phyloP scores from a whole-genome alignment of 495 filamentous ascomycete species.

The Coniosporium apollinis region DNA sequence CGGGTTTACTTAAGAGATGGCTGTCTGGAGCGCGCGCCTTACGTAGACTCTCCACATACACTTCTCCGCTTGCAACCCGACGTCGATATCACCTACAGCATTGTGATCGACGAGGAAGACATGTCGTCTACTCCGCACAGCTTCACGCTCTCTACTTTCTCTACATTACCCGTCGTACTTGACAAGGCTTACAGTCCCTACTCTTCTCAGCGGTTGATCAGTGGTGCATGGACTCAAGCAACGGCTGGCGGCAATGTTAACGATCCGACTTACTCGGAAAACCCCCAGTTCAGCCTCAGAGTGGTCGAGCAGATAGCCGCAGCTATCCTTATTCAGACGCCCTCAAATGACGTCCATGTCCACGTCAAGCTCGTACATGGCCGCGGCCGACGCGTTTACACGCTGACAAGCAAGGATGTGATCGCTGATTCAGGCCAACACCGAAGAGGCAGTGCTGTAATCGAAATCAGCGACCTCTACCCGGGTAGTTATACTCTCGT shows the following conservation, averaged over 20 bases:
- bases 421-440: constrained; percentile 71
- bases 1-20: constrained; percentile 55
- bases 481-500: constrained; percentile 72
- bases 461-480: constrained; percentile 37
- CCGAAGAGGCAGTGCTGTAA: constrained; percentile 55
- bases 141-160: constrained; percentile 77
- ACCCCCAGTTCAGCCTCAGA: constrained; percentile 67
- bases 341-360: constrained; percentile 41
- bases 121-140: constrained; percentile 50
- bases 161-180: constrained; percentile 40
- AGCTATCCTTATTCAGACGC: constrained; percentile 54
- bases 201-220: constrained; percentile 33
- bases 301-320: constrained; percentile 40
- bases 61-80: constrained; percentile 58
- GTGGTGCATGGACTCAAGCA: constrained; percentile 52
- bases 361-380: constrained; percentile 76
- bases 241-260: constrained; percentile 75
- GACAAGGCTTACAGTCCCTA: constrained; percentile 41
- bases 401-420: constrained; percentile 58
- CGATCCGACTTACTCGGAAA: constrained; percentile 54
- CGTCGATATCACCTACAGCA: constrained; percentile 45
- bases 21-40: constrained; percentile 52
- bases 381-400: constrained; percentile 47
- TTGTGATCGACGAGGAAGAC: constrained; percentile 63
- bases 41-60: constrained; percentile 85